Evolutionary conservation across 108 stramenopile species (phyloP).

Genomic region (Skeletonema marinoi): DNA sequence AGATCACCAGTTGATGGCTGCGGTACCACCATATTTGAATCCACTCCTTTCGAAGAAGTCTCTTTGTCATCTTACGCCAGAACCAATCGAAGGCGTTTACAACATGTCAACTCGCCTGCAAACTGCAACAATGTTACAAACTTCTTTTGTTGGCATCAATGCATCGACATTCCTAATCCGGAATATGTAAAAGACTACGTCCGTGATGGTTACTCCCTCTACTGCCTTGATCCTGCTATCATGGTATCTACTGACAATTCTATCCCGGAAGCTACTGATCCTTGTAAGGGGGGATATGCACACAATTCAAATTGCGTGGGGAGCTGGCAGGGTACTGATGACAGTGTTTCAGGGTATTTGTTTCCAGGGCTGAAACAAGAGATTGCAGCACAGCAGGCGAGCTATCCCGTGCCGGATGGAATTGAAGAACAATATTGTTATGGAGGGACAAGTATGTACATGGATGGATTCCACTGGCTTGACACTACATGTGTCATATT

Average conservation of each 20-base stretch:
- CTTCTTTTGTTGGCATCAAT: slow-evolving; percentile 85
- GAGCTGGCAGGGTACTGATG: slow-evolving; percentile 62
- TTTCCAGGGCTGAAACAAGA: slow-evolving; percentile 21
- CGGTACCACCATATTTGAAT: slow-evolving; percentile 14
- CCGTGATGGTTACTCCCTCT: slow-evolving; percentile 66
- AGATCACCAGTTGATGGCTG: slow-evolving; percentile 36
- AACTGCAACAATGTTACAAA: slow-evolving; percentile 79
- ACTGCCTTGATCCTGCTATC: slow-evolving; percentile 73
- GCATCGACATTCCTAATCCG: slow-evolving; percentile 70
- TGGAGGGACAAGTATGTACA: slow-evolving; percentile 85
- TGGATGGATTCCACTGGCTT: slow-evolving; percentile 84
- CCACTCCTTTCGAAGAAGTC: background rate
- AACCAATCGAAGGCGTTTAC: slow-evolving; percentile 31
- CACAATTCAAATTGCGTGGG: slow-evolving; percentile 69
- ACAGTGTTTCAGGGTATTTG: slow-evolving; percentile 15
- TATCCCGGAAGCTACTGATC: slow-evolving; percentile 49
- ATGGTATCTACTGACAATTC: slow-evolving; percentile 47
- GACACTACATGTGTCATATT: slow-evolving; percentile 76
- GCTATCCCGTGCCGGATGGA: slow-evolving; percentile 2
- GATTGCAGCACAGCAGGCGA: background rate
- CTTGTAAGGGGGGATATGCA: slow-evolving; percentile 52
- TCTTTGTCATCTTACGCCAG: background rate
- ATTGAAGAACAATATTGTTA: slow-evolving; percentile 62
- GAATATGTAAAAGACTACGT: slow-evolving; percentile 51
- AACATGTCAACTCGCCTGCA: slow-evolving; percentile 53